Conservation (phyloP, 495 filamentous ascomycete genomes). For the Emericellopsis terricola region DNA sequence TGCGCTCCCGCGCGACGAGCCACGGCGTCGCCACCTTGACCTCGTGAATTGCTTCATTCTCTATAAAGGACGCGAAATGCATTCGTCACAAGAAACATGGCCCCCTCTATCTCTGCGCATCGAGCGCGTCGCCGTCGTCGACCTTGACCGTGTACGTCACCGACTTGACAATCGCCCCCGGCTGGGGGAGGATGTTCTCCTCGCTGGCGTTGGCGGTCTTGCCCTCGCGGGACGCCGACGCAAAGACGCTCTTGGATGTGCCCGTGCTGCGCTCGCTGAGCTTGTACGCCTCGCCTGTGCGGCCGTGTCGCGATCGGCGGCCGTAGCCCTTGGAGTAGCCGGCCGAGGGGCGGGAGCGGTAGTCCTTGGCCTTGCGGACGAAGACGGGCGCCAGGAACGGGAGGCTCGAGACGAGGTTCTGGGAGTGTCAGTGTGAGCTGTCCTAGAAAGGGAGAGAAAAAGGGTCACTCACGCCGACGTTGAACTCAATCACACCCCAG, state of each 20-base stretch:
- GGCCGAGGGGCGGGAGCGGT: constrained; percentile 11
- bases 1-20: too few species aligned
- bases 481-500: constrained; percentile 41
- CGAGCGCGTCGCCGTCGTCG: too few species aligned
- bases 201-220: too few species aligned
- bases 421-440: constrained; percentile 4
- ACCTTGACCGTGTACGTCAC: constrained; percentile 25
- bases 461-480: constrained; percentile 25
- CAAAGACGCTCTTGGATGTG: constrained; percentile 13
- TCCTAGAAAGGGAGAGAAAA: constrained; percentile 2
- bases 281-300: constrained; percentile 5
- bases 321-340: constrained; percentile 7
- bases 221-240: too few species aligned
- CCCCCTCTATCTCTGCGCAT: too few species aligned
- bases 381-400: constrained; percentile 29
- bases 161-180: constrained; percentile 22
- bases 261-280: constrained; percentile 10
- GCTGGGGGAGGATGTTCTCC: constrained; percentile 24
- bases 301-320: constrained; percentile 12
- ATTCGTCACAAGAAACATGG: too few species aligned
- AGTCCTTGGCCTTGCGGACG: constrained; percentile 16
- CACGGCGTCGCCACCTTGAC: too few species aligned
- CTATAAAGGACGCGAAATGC: too few species aligned
- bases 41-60: too few species aligned
- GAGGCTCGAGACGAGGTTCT: constrained; percentile 30